Evolutionary conservation across 495 filamentous ascomycete species (phyloP).

Genomic region (Wilcoxina mikolae): DNA sequence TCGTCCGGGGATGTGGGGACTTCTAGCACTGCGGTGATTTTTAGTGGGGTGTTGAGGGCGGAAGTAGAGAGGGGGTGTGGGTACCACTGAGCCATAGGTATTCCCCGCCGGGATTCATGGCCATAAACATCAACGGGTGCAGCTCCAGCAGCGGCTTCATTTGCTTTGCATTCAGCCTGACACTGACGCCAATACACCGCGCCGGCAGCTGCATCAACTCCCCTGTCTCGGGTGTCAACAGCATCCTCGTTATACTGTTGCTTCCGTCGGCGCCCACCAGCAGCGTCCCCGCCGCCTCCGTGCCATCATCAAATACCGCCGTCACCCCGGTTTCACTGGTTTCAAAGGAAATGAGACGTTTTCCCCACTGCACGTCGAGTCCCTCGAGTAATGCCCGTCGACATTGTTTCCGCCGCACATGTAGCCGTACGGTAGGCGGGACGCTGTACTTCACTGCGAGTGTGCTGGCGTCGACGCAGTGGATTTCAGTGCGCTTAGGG

Average conservation of each 20-base stretch:
- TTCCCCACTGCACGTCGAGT: conserved; percentile 39
- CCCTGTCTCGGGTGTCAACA: conserved; percentile 28
- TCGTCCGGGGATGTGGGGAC: not conserved
- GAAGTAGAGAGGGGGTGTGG: too few species aligned
- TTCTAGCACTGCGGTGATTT: too few species aligned
- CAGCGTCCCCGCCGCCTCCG: conserved; percentile 34
- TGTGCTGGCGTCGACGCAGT: conserved; percentile 40
- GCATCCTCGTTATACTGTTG: conserved; percentile 31
- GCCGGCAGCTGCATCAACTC: conserved; percentile 36
- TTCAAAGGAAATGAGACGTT: conserved; percentile 33
- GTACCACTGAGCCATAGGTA: not conserved
- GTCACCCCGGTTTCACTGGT: conserved; percentile 29
- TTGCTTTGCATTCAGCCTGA: conserved; percentile 32
- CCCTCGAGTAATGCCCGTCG: conserved; percentile 36
- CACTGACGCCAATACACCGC: conserved; percentile 36
- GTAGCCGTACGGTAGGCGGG: conserved; percentile 36
- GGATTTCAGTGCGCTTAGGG: conserved; percentile 34
- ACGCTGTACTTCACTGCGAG: conserved; percentile 35
- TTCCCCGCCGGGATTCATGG: not conserved
- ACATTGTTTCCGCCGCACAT: conserved; percentile 38
- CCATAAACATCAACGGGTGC: not conserved
- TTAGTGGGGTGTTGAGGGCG: too few species aligned
- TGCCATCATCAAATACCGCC: conserved; percentile 40
- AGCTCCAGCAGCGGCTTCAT: conserved; percentile 28
- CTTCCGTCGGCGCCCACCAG: conserved; percentile 45